Conservation (phyloP, 2,329 filamentous ascomycete genomes). For the Fonsecaea pugnacius region DNA sequence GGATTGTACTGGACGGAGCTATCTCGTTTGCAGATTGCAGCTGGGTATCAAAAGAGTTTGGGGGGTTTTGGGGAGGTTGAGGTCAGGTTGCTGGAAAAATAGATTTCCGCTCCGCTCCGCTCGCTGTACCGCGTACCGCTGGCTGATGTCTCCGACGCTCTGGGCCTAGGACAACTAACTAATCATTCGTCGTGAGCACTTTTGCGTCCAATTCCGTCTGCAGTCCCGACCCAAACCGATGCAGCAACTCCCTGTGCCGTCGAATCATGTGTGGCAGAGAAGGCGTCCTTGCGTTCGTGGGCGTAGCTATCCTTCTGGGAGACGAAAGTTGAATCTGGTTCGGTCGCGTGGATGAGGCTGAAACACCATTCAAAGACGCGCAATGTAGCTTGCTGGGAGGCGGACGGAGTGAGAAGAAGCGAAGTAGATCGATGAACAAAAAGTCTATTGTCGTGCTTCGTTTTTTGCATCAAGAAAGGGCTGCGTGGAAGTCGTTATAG, state of each 20-base stretch:
- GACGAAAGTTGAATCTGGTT: background rate
- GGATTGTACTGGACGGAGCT: background rate
- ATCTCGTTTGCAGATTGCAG: background rate
- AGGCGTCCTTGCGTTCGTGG: background rate
- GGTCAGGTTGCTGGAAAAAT: too few relatives aligned
- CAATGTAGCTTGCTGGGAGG: background rate
- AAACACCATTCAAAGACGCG: background rate
- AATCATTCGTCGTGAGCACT: background rate
- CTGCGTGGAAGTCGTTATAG: background rate
- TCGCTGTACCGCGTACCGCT: background rate
- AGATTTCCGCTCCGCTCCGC: too few relatives aligned
- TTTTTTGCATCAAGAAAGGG: background rate
- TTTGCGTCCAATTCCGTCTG: background rate
- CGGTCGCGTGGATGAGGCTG: background rate
- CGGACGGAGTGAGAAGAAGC: background rate
- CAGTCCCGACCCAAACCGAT: background rate
- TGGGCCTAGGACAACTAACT: background rate
- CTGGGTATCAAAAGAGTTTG: too few relatives aligned
- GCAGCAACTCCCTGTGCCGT: background rate
- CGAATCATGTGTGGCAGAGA: background rate
- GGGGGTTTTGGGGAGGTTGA: too few relatives aligned
- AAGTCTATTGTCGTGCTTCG: slow-evolving; percentile 1
- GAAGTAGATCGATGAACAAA: background rate
- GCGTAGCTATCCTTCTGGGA: background rate
- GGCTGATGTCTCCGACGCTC: background rate